Evolutionary conservation across 1,139 yeast genomes (phyloP), one percentile per base, ranked within the genome.

Genomic region (Debaryomycetaceae sp.): DNA sequence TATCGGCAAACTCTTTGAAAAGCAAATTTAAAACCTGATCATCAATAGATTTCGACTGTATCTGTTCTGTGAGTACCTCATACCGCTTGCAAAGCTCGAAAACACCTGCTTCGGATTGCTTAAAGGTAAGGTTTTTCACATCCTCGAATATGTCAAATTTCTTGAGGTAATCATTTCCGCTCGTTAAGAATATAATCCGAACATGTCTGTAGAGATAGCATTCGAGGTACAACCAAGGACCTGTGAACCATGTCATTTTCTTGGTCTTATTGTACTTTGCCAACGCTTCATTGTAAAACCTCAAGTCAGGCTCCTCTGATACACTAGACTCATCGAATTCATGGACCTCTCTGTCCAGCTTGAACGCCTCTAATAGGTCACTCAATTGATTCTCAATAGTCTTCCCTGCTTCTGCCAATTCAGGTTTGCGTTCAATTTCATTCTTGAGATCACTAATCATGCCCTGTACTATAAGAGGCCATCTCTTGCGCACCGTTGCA

Each of bases 201-300:
- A 89, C 67, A 42, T 72, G 61, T 44, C 95, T 79, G 65, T 92
- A 92, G 46, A 92, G 59, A 57, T 83, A 83, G 59, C 96, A 85
- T 62, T 94, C 99, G 37, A 87, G 71, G 54, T 73, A 84, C 41
- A 92, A 68, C 99, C 99, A 92, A 15, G 96, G 96, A 0, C 92
- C 95, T n/a, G 83, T 73, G 44, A 72, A 67, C 98, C 97, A 92
- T 15, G 84, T 76, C n/a, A 64, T 63, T 19, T 51, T 47, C 39
- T 53, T 56, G 13, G 43, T 52, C 41, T 56, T 39, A 41, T 60
- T 58, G 31, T 59, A 50, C 18, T 56, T 52, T 4, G 50, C 57
- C 37, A 79, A 56, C 8, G 70, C 67, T 3, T 68, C 70, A 56
- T 85, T 81, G 57, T 74, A 83, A 5, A 75, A 65, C 13, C 55